These are phyloP conservation scores for Casuarina glauca DNA, from an alignment of 306 rosid species.

Conservation along the genomic window DNA sequence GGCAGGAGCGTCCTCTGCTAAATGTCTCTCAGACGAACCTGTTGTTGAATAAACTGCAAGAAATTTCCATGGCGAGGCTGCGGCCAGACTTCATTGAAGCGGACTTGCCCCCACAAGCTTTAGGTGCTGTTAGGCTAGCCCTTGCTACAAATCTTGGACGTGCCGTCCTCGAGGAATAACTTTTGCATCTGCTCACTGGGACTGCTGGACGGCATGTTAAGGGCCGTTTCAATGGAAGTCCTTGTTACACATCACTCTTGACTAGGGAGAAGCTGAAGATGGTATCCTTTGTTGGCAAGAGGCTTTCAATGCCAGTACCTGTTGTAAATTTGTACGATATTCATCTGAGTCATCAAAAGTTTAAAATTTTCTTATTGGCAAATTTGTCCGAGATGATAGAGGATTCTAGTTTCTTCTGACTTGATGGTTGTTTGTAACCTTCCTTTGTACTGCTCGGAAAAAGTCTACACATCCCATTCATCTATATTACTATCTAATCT, in stretches of 20 bases:
- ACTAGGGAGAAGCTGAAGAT: background rate
- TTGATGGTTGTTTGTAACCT: background rate
- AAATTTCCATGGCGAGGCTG: conserved; percentile 66
- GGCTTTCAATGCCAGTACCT: background rate
- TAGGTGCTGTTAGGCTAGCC: conserved; percentile 71
- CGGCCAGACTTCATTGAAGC: conserved; percentile 63
- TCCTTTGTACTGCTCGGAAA: background rate
- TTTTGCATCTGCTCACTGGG: background rate
- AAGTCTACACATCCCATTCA: background rate
- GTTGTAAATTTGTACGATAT: conserved; percentile 14
- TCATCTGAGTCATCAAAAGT: background rate
- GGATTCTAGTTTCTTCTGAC: background rate
- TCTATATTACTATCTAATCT: no score
- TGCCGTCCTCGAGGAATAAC: conserved; percentile 70
- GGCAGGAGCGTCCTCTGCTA: conserved; percentile 77
- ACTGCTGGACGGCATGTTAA: background rate
- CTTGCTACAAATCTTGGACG: conserved; percentile 88
- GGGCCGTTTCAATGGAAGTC: background rate
- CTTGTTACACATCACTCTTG: no score
- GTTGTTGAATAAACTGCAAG: conserved; percentile 80
- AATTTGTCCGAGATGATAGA: background rate
- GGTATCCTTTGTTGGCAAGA: background rate
- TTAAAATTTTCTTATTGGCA: background rate
- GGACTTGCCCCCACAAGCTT: conserved; percentile 58
- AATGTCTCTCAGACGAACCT: conserved; percentile 72